Evolutionary conservation across 306 rosid species (phyloP), one percentile per base, ranked within the genome.

Genomic region (Herpetospermum pedunculosum): DNA sequence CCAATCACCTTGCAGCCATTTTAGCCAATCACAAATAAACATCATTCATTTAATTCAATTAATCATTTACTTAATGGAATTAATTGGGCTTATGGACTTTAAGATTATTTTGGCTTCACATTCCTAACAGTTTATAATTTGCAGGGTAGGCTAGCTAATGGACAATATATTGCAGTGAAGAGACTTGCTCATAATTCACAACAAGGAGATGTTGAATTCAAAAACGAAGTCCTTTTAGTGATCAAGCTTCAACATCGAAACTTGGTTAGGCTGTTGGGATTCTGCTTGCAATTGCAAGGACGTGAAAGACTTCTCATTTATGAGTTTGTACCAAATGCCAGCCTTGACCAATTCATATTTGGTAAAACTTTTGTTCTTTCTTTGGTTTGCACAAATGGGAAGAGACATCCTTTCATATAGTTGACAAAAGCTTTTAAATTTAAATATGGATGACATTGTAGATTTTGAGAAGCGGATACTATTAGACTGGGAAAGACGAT

Each of bases 241-340:
- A 81, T 87, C 9, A 88, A 86, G 74, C 93, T 90, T 71, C 94
- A 90, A 52, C 92, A 85, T 30, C 83, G 76, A 73, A 90, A 88
- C 80, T 83, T 90, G 32, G 88, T 87, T 71, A 85, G 82, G 81
- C 83, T 90, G 23, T 57, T 90, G 48, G 96, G 92, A 0, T 90
- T 82, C 63, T 69, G 83, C 76, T 34, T 85, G 41, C 90, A 86
- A n/a, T n/a, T n/a, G n/a, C 29, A 88, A 70, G 80, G 83, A 48
- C 9, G 1, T 87, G 18, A 87, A 85, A 25, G 44, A 4, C 44
- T 60, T 32, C 69, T 60, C 69, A 52, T 88, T 28, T 88, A 88
- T 53, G 96, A 90, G 69, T 84, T 79, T 80, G 79, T 87, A 84
- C 85, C 89, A 32, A 60, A 60, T 18, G 69, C 69, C 14, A 60